Base-by-base conservation (phyloP, 192 early-diverging fungal species). In the Cladochytrium replicatum region DNA sequence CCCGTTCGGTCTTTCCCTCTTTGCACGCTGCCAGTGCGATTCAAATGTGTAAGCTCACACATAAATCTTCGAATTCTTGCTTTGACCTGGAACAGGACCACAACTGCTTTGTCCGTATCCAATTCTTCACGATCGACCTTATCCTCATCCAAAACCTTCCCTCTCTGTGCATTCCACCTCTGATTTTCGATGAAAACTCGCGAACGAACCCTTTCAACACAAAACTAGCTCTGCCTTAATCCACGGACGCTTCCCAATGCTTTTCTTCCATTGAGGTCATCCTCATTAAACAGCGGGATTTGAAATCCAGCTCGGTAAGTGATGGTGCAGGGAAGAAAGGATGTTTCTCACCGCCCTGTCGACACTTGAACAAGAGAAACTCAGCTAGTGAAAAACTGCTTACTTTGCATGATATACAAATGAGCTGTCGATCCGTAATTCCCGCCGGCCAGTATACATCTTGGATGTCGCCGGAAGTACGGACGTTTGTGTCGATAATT, bases 361-460 rank as follows among this genome's bases (percentile, higher is more conserved):
- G 32, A 50, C 45, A 2, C 32, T 32, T 23, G 2, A 2, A 23
- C n/a, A n/a, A n/a, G n/a, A n/a, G n/a, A n/a, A n/a, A n/a, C n/a
- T 21, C 27, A 22, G 8, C 49, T 27, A 43, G n/a, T 32, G n/a
- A 27, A 43, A 15, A 44, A n/a, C 15, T 6, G 32, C 38, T 39
- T 74, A 82, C 85, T 58, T 78, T 81, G 60, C 80, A 83, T 5
- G 80, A 72, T 29, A 85, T 62, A 54, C 80, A 88, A 44, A 87
- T 78, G 43, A 93, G 65, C 47, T 80, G 59, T 28, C 64, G 61
- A 27, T 78, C 82, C 3, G 79, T 72, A 0, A 93, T 54, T 2
- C 86, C 91, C 34, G 93, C 78, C 1, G 91, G 84, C 93, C 93
- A 97, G 58, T 87, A 88, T 5, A 52, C 34, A 47, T 85, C 85